Base-by-base conservation (phyloP, 306 rosid genomes). In the Amphicarpaea edgeworthii region DNA sequence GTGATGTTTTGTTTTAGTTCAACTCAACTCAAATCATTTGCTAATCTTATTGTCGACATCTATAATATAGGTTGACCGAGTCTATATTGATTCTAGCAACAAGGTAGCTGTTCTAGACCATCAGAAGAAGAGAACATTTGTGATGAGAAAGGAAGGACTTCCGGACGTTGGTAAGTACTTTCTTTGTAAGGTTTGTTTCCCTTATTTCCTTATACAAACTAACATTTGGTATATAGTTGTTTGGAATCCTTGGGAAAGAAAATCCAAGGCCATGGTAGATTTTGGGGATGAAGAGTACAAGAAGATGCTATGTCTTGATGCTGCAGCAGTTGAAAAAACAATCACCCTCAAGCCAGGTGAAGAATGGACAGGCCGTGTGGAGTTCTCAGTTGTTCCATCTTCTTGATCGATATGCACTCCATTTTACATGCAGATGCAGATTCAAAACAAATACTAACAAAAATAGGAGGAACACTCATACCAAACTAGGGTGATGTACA, bases 241-340 rank as follows among this genome's bases (percentile, higher is more conserved):
- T 19, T 92, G 98, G 98, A 92, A 95, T 86, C 98, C 98, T 0
- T 95, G 97, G 98, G 96, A 87, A 62, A 94, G 79, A 84, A 90
- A 86, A 43, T 76, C 93, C 0, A 90, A 88, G 84, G 20, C 89
- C 6, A 79, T 90, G 6, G 78, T 9, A 0, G 99, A 92, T 87
- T 84, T 92, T 0, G 97, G 97, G 54, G 96, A 95, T 51, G 97
- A 92, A 76, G 99, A 95, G 79, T 92, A 92, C 85, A 89, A 89
- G 77, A 89, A 87, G 12, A 95, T 90, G 96, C 81, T 95, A 0
- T 92, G 98, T 12, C 89, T 95, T 38, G 94, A 94, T 68, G 93
- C 91, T 20, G 97, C 98, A 54, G 89, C 93, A 46, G 59, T 94
- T 58, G 97, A 87, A 81, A 89, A 89, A 12, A 88, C 93, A 1